These are phyloP conservation scores for Leptographium lundbergii DNA, from an alignment of 2,329 filamentous ascomycete species.

Conservation along the genomic window DNA sequence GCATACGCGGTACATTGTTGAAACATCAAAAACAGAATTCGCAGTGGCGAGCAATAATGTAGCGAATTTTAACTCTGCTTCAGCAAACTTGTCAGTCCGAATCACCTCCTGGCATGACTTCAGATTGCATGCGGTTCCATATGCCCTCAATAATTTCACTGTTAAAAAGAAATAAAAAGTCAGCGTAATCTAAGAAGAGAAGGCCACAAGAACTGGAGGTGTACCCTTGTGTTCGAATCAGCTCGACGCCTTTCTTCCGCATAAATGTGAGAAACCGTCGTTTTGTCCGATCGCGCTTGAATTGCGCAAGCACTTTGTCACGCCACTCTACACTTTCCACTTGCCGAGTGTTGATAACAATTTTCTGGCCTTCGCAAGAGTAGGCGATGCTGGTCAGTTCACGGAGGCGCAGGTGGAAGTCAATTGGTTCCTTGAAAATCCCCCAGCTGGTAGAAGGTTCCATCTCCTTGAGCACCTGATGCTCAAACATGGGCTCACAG, in stretches of 20 bases:
- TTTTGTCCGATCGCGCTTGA: conserved; percentile 40
- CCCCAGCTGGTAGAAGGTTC: conserved; percentile 30
- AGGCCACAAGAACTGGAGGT: conserved; percentile 12
- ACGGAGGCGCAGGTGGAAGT: conserved; percentile 34
- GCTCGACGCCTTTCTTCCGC: conserved; percentile 26
- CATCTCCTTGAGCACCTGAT: conserved; percentile 38
- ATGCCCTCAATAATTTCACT: conserved; percentile 23
- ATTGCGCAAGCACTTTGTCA: conserved; percentile 36
- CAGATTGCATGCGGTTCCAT: conserved; percentile 25
- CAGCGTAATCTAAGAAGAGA: neutral
- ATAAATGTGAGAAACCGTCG: conserved; percentile 37
- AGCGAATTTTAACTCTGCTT: neutral
- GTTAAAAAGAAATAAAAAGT: neutral
- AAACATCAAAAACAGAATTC: neutral
- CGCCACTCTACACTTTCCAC: conserved; percentile 20
- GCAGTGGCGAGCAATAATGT: neutral
- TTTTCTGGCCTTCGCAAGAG: conserved; percentile 26
- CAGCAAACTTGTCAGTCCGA: conserved; percentile 8
- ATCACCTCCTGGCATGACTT: conserved; percentile 17
- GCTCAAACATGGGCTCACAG: conserved; percentile 31
- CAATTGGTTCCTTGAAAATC: conserved; percentile 34
- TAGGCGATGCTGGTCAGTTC: conserved; percentile 35
- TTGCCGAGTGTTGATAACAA: conserved; percentile 27
- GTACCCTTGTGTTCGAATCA: conserved; percentile 29
- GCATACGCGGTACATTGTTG: too few relatives aligned